Evolutionary conservation across 2,329 filamentous ascomycete genomes (phyloP).

Genomic region (Huntiella bhutanensis): DNA sequence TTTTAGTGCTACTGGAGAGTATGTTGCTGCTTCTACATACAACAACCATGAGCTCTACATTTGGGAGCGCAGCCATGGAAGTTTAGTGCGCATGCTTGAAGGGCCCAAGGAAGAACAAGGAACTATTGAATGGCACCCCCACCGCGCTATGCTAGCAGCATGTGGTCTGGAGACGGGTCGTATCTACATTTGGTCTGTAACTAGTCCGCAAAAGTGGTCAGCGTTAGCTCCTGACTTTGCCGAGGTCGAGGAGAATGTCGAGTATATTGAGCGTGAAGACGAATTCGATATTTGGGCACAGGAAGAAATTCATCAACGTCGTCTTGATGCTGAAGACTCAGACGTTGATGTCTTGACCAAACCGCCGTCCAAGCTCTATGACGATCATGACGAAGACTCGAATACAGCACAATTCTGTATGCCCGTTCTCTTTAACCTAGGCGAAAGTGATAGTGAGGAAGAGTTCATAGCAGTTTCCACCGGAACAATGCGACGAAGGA

Average conservation of each 20-base stretch:
- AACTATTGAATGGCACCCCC: constrained; percentile 93
- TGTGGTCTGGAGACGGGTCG: constrained; percentile 83
- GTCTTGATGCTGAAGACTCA: constrained; percentile 82
- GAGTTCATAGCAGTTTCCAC: constrained; percentile 52
- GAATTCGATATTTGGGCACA: constrained; percentile 96
- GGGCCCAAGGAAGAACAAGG: constrained; percentile 93
- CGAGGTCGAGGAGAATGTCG: constrained; percentile 94
- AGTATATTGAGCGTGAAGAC: constrained; percentile 88
- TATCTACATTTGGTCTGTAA: constrained; percentile 91
- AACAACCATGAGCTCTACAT: constrained; percentile 99
- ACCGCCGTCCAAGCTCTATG: constrained; percentile 43
- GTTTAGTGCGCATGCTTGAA: constrained; percentile 88
- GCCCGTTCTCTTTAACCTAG: constrained; percentile 83
- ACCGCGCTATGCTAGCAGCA: constrained; percentile 68
- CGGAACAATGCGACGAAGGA: constrained; percentile 76
- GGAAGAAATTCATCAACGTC: constrained; percentile 80
- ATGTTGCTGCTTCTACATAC: constrained; percentile 87
- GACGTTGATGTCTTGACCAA: constrained; percentile 75
- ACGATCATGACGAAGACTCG: constrained; percentile 26
- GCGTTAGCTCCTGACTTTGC: constrained; percentile 91
- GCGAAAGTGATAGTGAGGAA: constrained; percentile 89
- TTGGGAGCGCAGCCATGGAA: constrained; percentile 88
- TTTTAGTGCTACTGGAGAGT: constrained; percentile 85
- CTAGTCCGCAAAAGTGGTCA: constrained; percentile 92
- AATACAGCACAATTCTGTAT: constrained; percentile 50